Percentiles rank a stretch among this genome's conserved stretches.
Evolutionary conservation across 345 rosid genomes (phyloP).

Genomic region (Rhodamnia argentea): DNA sequence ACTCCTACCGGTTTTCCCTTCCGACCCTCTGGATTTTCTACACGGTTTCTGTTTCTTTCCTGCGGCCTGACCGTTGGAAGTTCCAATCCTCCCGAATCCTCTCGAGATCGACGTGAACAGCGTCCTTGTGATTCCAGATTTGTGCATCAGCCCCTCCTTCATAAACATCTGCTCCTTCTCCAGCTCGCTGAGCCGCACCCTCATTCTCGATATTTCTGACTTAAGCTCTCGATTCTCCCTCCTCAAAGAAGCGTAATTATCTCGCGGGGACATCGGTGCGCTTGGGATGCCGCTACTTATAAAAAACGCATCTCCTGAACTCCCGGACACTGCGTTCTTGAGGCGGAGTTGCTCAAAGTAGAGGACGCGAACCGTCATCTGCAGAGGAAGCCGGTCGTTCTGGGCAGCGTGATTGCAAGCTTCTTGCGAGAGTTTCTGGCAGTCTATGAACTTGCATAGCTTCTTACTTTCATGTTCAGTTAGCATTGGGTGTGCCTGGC

Average conservation of each 20-base stretch:
- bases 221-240: slow-evolving; percentile 68
- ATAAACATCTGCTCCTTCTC: slow-evolving; percentile 60
- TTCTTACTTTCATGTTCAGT: slow-evolving; percentile 52
- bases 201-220: slow-evolving; percentile 67
- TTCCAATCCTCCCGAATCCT: slow-evolving; percentile 54
- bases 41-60: slow-evolving; percentile 37
- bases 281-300: slow-evolving; percentile 67
- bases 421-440: slow-evolving; percentile 51
- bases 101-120: slow-evolving; percentile 61
- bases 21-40: slow-evolving; percentile 36
- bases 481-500: slow-evolving; percentile 57
- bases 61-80: slow-evolving; percentile 36
- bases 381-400: slow-evolving; percentile 53
- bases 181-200: slow-evolving; percentile 56
- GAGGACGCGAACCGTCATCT: slow-evolving; percentile 51
- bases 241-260: slow-evolving; percentile 57
- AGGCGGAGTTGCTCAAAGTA: slow-evolving; percentile 60
- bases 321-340: slow-evolving; percentile 52
- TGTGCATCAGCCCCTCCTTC: slow-evolving; percentile 66
- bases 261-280: slow-evolving; percentile 65
- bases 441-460: slow-evolving; percentile 62
- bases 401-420: slow-evolving; percentile 54
- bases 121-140: slow-evolving; percentile 56
- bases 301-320: slow-evolving; percentile 50
- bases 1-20: slow-evolving; percentile 41